Percentiles rank a stretch among this genome's conserved stretches.
phyloP scores from a whole-genome alignment of 2,329 filamentous ascomycete genomes.

The Ascocoryne sarcoides region DNA sequence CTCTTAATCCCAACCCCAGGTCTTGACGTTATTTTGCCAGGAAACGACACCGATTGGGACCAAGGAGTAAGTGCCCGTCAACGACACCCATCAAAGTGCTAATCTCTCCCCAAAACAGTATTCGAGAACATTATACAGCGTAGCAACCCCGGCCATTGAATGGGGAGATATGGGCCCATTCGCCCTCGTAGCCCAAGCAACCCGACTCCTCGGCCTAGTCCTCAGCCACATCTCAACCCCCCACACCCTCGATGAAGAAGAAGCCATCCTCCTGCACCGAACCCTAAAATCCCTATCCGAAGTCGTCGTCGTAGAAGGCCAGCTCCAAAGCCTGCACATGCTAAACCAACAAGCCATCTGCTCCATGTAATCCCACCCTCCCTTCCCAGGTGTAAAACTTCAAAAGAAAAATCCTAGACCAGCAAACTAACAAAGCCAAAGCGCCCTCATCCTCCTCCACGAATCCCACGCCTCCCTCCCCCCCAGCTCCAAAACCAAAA shows the following conservation, averaged over 20 bases:
- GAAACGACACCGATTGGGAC: slow-evolving; percentile 31
- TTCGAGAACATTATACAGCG: slow-evolving; percentile 2
- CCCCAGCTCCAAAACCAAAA: not conserved
- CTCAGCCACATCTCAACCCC: slow-evolving; percentile 16
- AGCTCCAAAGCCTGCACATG: slow-evolving; percentile 6
- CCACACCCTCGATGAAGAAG: slow-evolving; percentile 5
- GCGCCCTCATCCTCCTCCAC: slow-evolving; percentile 9
- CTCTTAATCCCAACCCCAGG: slow-evolving; percentile 7
- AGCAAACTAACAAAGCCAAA: not conserved
- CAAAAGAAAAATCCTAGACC: not conserved
- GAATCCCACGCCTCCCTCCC: slow-evolving; percentile 10
- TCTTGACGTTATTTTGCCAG: slow-evolving; percentile 7
- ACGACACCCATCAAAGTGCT: not conserved
- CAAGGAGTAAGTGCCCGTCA: slow-evolving; percentile 11
- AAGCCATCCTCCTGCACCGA: slow-evolving; percentile 9
- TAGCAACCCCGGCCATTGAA: not conserved
- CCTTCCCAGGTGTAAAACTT: too few species aligned
- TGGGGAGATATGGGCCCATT: slow-evolving; percentile 37
- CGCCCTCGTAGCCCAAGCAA: slow-evolving; percentile 35
- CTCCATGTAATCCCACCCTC: too few species aligned
- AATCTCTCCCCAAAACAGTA: slow-evolving; percentile 1
- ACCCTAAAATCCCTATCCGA: slow-evolving; percentile 8
- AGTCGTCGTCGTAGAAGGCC: slow-evolving; percentile 8
- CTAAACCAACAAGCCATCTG: slow-evolving; percentile 13
- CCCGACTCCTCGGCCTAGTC: slow-evolving; percentile 26